Evolutionary conservation across 345 rosid genomes (phyloP).

Genomic region (Brassica juncea): DNA sequence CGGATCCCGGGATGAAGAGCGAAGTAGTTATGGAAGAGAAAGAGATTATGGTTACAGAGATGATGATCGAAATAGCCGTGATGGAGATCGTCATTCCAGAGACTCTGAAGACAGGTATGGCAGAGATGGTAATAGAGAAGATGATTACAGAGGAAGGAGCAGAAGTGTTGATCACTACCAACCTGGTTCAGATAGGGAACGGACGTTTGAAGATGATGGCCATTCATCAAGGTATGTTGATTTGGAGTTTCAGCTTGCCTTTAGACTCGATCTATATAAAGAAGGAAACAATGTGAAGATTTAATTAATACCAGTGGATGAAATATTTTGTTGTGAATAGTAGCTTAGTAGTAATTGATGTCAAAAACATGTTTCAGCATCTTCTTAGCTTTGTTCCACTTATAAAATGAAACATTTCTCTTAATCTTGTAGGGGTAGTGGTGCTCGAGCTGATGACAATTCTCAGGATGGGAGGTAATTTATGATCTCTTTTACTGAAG

Average conservation of each 20-base stretch:
- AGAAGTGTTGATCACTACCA: constrained; percentile 63
- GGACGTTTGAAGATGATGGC: constrained; percentile 64
- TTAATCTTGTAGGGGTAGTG: constrained; percentile 57
- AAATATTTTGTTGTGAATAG: neutral
- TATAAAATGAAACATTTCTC: constrained; percentile 4
- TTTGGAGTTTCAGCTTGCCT: constrained; percentile 3
- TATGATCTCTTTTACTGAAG: neutral
- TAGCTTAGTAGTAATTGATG: neutral
- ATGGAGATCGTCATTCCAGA: constrained; percentile 69
- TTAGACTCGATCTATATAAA: neutral
- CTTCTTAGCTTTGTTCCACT: neutral
- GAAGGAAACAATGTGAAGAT: neutral
- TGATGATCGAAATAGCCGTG: constrained; percentile 77
- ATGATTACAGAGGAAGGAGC: constrained; percentile 79
- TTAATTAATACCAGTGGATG: neutral
- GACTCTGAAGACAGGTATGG: constrained; percentile 79
- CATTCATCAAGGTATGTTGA: constrained; percentile 60
- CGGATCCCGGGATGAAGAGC: constrained; percentile 77
- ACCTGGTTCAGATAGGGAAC: constrained; percentile 60
- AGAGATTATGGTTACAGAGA: constrained; percentile 76
- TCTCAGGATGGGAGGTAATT: constrained; percentile 70
- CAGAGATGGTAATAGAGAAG: constrained; percentile 77
- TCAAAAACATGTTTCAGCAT: neutral
- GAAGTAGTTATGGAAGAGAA: constrained; percentile 76
- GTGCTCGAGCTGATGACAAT: constrained; percentile 66